Percentiles rank a stretch among this genome's conserved stretches.
Evolutionary conservation across 2,329 filamentous ascomycete genomes (phyloP).

Genomic region (Trichoderma endophyticum): DNA sequence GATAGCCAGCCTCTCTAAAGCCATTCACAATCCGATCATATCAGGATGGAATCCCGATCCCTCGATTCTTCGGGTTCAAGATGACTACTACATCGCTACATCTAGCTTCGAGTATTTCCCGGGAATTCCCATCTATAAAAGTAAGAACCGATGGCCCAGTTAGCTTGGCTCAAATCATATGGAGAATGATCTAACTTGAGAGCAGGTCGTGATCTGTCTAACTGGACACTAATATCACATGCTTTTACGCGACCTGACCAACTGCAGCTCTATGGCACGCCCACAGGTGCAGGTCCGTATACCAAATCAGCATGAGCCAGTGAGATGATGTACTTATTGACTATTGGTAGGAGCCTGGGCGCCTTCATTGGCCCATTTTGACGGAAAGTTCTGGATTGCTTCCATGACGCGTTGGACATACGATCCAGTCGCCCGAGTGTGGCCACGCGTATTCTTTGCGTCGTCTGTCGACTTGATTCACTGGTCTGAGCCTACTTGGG

Average conservation of each 20-base stretch:
- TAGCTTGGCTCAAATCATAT: background rate
- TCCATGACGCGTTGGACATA: background rate
- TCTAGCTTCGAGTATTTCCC: background rate
- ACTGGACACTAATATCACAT: background rate
- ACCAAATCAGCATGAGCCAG: background rate
- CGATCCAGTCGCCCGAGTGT: background rate
- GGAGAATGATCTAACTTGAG: background rate
- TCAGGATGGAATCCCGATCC: background rate
- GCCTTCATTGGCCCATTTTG: background rate
- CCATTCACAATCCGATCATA: background rate
- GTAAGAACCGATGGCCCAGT: accelerated
- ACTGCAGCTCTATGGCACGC: background rate
- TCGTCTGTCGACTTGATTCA: background rate
- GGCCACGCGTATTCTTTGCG: background rate
- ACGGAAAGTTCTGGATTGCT: background rate
- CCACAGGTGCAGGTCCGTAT: background rate
- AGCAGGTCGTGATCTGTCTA: background rate
- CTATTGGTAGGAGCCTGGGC: background rate
- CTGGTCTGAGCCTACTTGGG: background rate
- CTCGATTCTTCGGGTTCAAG: background rate
- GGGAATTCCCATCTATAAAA: background rate
- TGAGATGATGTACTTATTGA: background rate
- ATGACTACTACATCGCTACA: background rate
- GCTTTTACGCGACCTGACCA: background rate
- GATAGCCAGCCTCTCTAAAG: background rate